A percentile compares a stretch with the other conserved stretches of the same genome.
Evolutionary conservation across 805 yeast genomes (phyloP).

Genomic region (Kluyveromyces lactis): DNA sequence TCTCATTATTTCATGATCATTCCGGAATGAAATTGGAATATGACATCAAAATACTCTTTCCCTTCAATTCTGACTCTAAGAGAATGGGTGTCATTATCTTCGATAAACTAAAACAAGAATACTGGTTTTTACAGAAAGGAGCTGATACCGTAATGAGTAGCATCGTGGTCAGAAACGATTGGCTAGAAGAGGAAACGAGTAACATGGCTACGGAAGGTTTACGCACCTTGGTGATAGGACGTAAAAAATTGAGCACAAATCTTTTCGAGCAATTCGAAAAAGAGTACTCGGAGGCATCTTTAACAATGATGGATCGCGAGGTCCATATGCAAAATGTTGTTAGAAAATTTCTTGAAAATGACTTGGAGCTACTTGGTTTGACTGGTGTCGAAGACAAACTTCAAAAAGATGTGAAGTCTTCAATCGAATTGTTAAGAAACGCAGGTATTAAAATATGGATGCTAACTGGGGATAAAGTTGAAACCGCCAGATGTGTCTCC

Average conservation of each 20-base stretch:
- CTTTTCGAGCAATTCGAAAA: slow-evolving; percentile 54
- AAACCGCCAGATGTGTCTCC: slow-evolving; percentile 95
- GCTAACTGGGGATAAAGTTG: slow-evolving; percentile 98
- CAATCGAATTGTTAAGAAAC: slow-evolving; percentile 84
- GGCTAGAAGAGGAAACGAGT: slow-evolving; percentile 96
- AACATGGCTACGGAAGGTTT: slow-evolving; percentile 98
- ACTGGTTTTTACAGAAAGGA: slow-evolving; percentile 87
- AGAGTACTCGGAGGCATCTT: slow-evolving; percentile 62
- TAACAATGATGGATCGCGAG: slow-evolving; percentile 77
- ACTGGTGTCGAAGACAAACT: slow-evolving; percentile 97
- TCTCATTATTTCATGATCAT: slow-evolving; percentile 57
- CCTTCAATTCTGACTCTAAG: slow-evolving; percentile 91
- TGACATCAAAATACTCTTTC: slow-evolving; percentile 76
- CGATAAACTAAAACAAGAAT: slow-evolving; percentile 54
- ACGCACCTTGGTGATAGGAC: slow-evolving; percentile 89
- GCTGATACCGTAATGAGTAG: slow-evolving; percentile 91
- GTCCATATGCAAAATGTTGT: slow-evolving; percentile 61
- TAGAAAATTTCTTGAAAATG: slow-evolving; percentile 63
- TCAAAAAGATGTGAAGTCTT: slow-evolving; percentile 84
- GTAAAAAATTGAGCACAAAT: slow-evolving; percentile 54
- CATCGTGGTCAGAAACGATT: slow-evolving; percentile 79
- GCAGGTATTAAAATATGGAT: slow-evolving; percentile 99
- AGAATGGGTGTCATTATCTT: slow-evolving; percentile 87
- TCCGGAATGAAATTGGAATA: slow-evolving; percentile 45
- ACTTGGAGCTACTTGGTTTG: slow-evolving; percentile 77